Percentiles rank a stretch among this genome's conserved stretches.
Conservation (phyloP, 805 yeast genomes). For the Ogataea trehaloabstinens region DNA sequence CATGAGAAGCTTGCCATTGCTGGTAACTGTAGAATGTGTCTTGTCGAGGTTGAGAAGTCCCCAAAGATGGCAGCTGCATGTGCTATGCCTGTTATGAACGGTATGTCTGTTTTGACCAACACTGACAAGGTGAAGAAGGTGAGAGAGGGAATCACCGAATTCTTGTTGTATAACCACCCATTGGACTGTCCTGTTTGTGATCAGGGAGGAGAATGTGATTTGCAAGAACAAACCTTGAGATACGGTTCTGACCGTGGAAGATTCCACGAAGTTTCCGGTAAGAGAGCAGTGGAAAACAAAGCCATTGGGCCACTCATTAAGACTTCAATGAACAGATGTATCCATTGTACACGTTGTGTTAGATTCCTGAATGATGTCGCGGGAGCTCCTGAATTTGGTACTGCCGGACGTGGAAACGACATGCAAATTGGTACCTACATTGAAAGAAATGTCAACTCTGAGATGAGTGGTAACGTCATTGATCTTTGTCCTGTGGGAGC, state of each 20-base stretch:
- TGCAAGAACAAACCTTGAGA: constrained; percentile 82
- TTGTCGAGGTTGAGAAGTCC: constrained; percentile 84
- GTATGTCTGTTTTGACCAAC: constrained; percentile 83
- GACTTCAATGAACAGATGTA: constrained; percentile 90
- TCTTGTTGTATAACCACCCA: constrained; percentile 85
- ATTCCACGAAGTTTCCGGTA: constrained; percentile 76
- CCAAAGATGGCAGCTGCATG: constrained; percentile 90
- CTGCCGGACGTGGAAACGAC: constrained; percentile 88
- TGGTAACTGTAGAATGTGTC: constrained; percentile 92
- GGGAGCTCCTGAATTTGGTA: constrained; percentile 89
- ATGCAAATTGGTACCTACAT: constrained; percentile 89
- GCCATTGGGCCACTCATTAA: constrained; percentile 87
- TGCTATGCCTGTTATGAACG: constrained; percentile 88
- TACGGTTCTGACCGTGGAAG: constrained; percentile 87
- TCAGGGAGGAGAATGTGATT: constrained; percentile 93
- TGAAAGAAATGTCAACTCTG: constrained; percentile 80
- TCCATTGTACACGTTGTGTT: constrained; percentile 89
- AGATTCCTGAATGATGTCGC: constrained; percentile 89
- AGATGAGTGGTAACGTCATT: constrained; percentile 81
- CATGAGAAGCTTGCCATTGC: constrained; percentile 89
- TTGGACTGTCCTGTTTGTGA: constrained; percentile 91
- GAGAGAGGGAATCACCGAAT: constrained; percentile 88
- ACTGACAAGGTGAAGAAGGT: constrained; percentile 76
- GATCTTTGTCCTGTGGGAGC: constrained; percentile 94
- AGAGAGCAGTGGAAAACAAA: constrained; percentile 88